Base-by-base conservation (phyloP, 2,329 filamentous ascomycete species). In the Cordyceps cicadae region DNA sequence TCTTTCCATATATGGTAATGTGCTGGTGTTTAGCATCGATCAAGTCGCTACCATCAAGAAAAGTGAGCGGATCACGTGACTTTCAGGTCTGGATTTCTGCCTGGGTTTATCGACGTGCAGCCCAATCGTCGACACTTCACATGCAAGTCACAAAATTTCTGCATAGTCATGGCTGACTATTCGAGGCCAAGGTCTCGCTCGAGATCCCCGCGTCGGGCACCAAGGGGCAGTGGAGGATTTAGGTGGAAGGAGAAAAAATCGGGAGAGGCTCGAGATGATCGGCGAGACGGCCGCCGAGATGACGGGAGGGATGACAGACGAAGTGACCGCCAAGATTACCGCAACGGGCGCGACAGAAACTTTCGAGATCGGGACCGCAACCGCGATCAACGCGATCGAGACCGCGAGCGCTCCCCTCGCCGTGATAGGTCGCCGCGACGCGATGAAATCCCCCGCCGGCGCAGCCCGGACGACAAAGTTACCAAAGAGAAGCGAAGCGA, bases 211-310 rank as follows among this genome's bases (percentile, higher is more conserved):
- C 66, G 67, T 11, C 63, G 65, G 3, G 64, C 64, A 1, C 65
- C 67, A 9, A 68, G 64, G 37, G 62, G 65, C 39, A 68, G 64
- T 53, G 78, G 80, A 5, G 81, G 82, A 11, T 83, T 86, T 66
- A 79, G 79, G 65, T 86, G 80, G 77, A 87, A 86, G 66, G 81
- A 83, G 58, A 81, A 77, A 75, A 76, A 56, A 76, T 80, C 56
- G 75, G 54, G 79, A 63, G 71, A 74, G 14, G 75, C 77, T 54
- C 69, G 70, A 7, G 71, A 74, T 43, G 75, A 78, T 19, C 70
- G 73, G 49, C 68, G 70, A 51, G 66, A 70, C 19, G 64, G 65
- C 17, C 73, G 74, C 61, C 74, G 81, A 64, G 79, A 83, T 52
- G 77, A 77, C 60, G 74, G 50, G 50, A 26, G 63, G 65, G 68